phyloP scores from a whole-genome alignment of 441 rosid species.

The Theobroma grandiflorum region DNA sequence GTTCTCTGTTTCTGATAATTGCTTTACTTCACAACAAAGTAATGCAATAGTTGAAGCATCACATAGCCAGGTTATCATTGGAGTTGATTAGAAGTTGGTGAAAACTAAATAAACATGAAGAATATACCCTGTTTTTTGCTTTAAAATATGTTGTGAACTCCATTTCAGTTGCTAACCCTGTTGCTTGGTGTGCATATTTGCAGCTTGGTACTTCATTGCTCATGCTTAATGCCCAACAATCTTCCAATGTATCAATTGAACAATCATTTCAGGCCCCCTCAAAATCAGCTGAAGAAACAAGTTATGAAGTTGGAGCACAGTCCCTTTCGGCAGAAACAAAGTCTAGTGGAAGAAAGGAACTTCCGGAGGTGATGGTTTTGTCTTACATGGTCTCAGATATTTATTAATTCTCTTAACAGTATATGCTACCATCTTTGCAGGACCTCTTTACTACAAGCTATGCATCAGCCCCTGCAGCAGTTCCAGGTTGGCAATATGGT shows the following conservation, averaged over 20 bases:
- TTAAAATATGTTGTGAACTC: slow-evolving; percentile 1
- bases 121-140: not conserved
- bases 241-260: slow-evolving; percentile 37
- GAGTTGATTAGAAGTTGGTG: slow-evolving; percentile 15
- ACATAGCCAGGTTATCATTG: slow-evolving; percentile 50
- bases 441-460: slow-evolving; percentile 74
- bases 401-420: slow-evolving; percentile 21
- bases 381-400: not conserved
- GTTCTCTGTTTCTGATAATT: slow-evolving; percentile 29
- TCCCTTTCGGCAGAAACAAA: slow-evolving; percentile 41
- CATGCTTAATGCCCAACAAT: slow-evolving; percentile 39
- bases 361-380: slow-evolving; percentile 63
- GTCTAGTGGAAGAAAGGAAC: slow-evolving; percentile 60
- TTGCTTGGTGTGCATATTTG: slow-evolving; percentile 26
- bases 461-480: slow-evolving; percentile 44
- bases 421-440: slow-evolving; percentile 47
- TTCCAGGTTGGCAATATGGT: slow-evolving; percentile 58
- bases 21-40: slow-evolving; percentile 31
- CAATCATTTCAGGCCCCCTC: slow-evolving; percentile 39
- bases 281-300: slow-evolving; percentile 38
- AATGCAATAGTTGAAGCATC: slow-evolving; percentile 21
- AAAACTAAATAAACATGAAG: not conserved
- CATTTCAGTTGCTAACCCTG: slow-evolving; percentile 14
- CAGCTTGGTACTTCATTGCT: slow-evolving; percentile 44
- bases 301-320: slow-evolving; percentile 39